phyloP scores from a whole-genome alignment of 176 grass and related monocot species.

The Oryza glumipatula region DNA sequence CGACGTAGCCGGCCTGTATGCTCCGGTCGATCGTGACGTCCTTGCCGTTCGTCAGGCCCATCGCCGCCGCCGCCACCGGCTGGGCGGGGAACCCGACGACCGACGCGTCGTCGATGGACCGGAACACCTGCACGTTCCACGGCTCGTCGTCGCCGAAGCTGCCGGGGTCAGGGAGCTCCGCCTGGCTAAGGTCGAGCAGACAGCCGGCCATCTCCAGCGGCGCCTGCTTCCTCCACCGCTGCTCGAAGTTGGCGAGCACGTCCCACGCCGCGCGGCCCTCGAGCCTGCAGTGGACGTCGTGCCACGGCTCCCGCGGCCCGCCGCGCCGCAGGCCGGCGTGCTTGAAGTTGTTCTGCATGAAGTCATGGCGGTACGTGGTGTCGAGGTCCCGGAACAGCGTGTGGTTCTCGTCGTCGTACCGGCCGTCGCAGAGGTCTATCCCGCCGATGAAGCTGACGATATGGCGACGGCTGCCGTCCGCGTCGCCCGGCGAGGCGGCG shows the following conservation, averaged over 20 bases:
- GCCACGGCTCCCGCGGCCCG: constrained; percentile 87
- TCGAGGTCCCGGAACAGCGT: constrained; percentile 67
- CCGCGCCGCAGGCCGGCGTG: constrained; percentile 57
- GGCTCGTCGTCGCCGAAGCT: constrained; percentile 18
- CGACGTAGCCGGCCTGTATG: constrained; percentile 70
- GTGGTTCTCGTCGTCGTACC: constrained; percentile 91
- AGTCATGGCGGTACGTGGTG: constrained; percentile 70
- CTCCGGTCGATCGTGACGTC: constrained; percentile 76
- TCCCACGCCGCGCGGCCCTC: constrained; percentile 82
- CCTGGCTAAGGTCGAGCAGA: constrained; percentile 53
- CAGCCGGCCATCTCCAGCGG: constrained; percentile 46
- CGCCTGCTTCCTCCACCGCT: constrained; percentile 82
- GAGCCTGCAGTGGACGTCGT: constrained; percentile 80
- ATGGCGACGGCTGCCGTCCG: constrained; percentile 23
- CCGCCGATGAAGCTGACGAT: constrained; percentile 42
- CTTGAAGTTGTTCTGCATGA: constrained; percentile 73
- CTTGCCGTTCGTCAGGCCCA: constrained; percentile 68
- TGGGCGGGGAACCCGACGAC: constrained; percentile 67
- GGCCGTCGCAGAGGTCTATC: constrained; percentile 62
- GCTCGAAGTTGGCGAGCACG: constrained; percentile 82
- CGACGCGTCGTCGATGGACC: constrained; percentile 88
- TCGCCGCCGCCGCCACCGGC: constrained; percentile 39
- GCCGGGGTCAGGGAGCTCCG: constrained; percentile 41
- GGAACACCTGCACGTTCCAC: constrained; percentile 93
- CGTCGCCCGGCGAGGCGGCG: constrained; percentile 22